Evolutionary conservation across 257 asterid genomes (phyloP), one percentile per base, ranked within the genome.

Genomic region (Catharanthus roseus): DNA sequence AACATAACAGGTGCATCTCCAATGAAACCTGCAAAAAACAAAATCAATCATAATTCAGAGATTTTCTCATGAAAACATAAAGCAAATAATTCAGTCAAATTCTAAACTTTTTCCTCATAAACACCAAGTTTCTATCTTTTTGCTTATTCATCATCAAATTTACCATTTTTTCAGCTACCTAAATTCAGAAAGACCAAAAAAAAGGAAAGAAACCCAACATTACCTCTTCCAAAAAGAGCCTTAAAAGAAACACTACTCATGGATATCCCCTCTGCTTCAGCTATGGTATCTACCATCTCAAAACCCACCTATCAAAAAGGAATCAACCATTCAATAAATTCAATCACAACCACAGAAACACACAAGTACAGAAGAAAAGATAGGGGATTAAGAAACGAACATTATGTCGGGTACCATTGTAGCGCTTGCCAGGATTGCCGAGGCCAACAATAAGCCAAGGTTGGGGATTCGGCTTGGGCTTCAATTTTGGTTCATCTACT

Each of bases 391-490:
- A 1, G 26, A 16, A 49, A 73, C 83, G 57, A 41, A 95, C 99
- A 71, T 91, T 95, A 77, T 95, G 99, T 68, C 97, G 96, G 18
- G 97, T 95, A 75, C 84, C 84, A 64, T 74, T 75, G 72, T 69
- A 95, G n/a, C 81, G 95, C 83, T 91, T 95, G 16, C 97, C 99
- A 0, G 99, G 97, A 66, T 95, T 95, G n/a, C 97, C 99, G 50
- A 95, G 97, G 65, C 99, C 99, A 51, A 95, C 97, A 39, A 95
- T 81, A 47, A 95, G 93, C 99, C 97, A 91, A 3, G 98, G 96
- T 78, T 87, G 88, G 41, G 77, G 82, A 31, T 76, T 78, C 16
- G 77, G 79, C 57, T 79, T 79, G 47, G 75, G 76, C 73, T 66
- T 72, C 67, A 62, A 62, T 62, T 38, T 69, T 36, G 74, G 69